Evolutionary conservation across 163 green algal species (phyloP).

Genomic region (Scenedesmus sp.): DNA sequence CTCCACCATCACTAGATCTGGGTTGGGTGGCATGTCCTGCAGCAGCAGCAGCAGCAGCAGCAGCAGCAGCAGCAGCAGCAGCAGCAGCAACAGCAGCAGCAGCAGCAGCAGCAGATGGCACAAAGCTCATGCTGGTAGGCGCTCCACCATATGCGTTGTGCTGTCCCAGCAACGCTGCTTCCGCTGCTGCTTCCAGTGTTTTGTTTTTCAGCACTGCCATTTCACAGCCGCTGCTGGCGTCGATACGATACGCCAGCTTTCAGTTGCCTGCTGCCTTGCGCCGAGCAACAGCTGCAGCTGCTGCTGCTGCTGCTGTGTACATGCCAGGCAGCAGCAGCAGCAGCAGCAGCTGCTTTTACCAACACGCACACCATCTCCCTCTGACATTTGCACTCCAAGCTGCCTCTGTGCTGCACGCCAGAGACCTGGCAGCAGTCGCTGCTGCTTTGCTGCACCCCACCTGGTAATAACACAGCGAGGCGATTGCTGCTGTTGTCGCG

Average conservation of each 20-base stretch:
- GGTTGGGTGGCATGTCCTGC: neutral
- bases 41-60: neutral
- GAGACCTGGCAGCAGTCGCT: neutral
- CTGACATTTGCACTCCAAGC: neutral
- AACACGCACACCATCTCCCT: neutral
- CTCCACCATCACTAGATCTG: conserved; percentile 2
- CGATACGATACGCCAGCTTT: no score
- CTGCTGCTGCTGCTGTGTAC: neutral
- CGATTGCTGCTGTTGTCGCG: neutral
- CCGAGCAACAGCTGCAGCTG: neutral
- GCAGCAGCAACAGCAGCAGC: no score
- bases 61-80: neutral
- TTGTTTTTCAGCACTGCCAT: no score
- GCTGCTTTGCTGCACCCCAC: neutral
- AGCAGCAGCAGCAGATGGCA: neutral
- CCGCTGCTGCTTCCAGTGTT: neutral
- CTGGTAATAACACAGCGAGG: neutral
- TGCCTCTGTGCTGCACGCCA: neutral
- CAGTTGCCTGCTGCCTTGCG: no score
- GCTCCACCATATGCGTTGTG: no score
- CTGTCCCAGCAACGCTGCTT: neutral
- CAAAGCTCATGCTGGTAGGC: no score
- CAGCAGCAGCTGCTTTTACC: neutral
- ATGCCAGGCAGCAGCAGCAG: neutral
- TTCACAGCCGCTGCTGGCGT: no score